phyloP scores from a whole-genome alignment of 2,329 filamentous ascomycete genomes.

The Zymoseptoria brevis region DNA sequence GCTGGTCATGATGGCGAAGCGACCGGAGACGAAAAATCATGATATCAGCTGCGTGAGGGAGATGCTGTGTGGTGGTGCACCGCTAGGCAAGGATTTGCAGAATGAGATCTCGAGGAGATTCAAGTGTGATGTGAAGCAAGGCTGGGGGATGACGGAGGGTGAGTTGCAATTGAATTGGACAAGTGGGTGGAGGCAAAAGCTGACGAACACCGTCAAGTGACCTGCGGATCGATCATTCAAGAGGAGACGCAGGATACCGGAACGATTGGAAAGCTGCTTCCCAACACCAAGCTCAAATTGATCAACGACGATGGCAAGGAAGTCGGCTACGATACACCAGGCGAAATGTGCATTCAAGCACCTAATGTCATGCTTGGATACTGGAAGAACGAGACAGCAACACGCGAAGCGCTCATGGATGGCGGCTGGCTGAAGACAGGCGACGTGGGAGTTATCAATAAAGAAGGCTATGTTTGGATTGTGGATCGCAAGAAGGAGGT shows the following conservation, averaged over 20 bases:
- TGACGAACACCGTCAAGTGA: constrained; percentile 23
- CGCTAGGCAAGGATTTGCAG: constrained; percentile 36
- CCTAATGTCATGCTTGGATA: constrained; percentile 36
- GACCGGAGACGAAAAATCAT: constrained; percentile 35
- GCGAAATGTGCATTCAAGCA: constrained; percentile 35
- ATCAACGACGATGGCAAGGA: constrained; percentile 37
- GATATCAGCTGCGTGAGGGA: constrained; percentile 34
- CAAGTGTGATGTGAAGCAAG: constrained; percentile 31
- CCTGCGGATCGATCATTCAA: constrained; percentile 34
- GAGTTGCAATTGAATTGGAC: too few relatives aligned
- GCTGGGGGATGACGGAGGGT: constrained; percentile 32
- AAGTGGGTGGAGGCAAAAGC: not conserved
- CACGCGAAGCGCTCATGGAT: constrained; percentile 29
- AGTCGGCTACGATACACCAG: constrained; percentile 30
- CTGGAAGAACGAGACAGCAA: constrained; percentile 35
- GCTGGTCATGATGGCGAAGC: constrained; percentile 38
- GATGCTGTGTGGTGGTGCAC: constrained; percentile 37
- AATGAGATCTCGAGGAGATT: constrained; percentile 32
- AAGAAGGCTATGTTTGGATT: constrained; percentile 29
- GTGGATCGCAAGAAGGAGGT: constrained; percentile 31
- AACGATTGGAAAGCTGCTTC: constrained; percentile 33
- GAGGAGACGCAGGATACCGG: constrained; percentile 28
- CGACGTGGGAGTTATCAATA: constrained; percentile 28
- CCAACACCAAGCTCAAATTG: constrained; percentile 33
- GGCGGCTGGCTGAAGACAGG: constrained; percentile 35